Evolutionary conservation across 2,329 filamentous ascomycete species (phyloP).

Genomic region (Exophiala sp.): DNA sequence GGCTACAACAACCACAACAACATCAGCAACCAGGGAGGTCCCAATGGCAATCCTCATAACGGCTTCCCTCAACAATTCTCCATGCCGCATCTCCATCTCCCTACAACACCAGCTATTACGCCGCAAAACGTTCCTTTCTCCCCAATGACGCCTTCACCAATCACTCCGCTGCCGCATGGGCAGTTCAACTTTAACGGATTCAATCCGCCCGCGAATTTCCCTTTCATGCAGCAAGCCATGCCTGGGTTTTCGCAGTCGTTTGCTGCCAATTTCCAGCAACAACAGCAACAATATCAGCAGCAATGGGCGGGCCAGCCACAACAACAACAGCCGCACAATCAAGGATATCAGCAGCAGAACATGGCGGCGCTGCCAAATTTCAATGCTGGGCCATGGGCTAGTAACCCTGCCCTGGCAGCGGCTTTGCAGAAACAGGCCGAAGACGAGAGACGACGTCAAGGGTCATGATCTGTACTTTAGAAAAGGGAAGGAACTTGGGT

Average conservation of each 20-base stretch:
- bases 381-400: conserved; percentile 13
- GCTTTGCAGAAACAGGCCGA: conserved; percentile 23
- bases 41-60: conserved; percentile 4
- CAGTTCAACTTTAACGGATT: conserved; percentile 18
- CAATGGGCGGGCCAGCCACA: conserved; percentile 38
- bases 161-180: conserved; percentile 25
- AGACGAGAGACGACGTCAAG: conserved; percentile 18
- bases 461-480: not conserved
- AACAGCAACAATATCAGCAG: conserved; percentile 36
- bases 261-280: conserved; percentile 32
- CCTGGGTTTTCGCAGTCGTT: conserved; percentile 4
- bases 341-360: conserved; percentile 3
- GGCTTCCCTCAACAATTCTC: conserved; percentile 5
- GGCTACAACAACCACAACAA: conserved; percentile 27
- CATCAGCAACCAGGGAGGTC: conserved; percentile 17
- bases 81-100: conserved; percentile 17
- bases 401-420: conserved; percentile 23
- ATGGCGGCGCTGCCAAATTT: conserved; percentile 5
- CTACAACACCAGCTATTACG: conserved; percentile 20
- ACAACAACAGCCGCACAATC: conserved; percentile 3
- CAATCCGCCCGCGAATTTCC: conserved; percentile 7
- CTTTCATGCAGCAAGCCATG: conserved; percentile 6
- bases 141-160: conserved; percentile 25
- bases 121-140: conserved; percentile 19
- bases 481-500: too few species aligned